Base-by-base conservation (phyloP, 495 filamentous ascomycete species). In the Paragyromitra xinjiangensis region DNA sequence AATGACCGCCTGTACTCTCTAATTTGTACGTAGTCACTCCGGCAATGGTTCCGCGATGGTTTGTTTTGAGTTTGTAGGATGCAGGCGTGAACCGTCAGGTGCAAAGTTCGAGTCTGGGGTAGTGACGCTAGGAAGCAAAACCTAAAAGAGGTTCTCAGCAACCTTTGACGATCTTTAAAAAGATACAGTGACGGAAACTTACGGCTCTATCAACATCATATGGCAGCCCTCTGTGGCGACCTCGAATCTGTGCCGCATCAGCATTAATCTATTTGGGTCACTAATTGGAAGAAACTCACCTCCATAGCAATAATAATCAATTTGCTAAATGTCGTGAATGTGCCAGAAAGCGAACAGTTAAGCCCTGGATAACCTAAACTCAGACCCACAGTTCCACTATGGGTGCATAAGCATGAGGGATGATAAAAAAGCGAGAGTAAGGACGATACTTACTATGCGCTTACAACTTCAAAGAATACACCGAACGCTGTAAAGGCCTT, bases 241-340 rank as follows among this genome's bases (percentile, higher is more conserved):
- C 94, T 80, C 94, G 92, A 58, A 97, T 88, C 65, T 75, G 48
- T 26, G n/a, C 9, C 12, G 12, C 48, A 24, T 75, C n/a, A 71
- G 22, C 19, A 26, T 9, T 24, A 14, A 6, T 37, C 45, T 48
- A 40, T 39, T 11, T 7, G 6, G 6, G 50, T 34, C 29, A 1
- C 1, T n/a, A 1, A 45, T 34, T 12, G 1, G 0, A 26, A 24
- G 12, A 48, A 58, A 45, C 58, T 45, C 16, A 75, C 73, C 85
- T 95, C 91, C 93, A 97, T 96, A 39, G 93, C 92, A 59, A 96
- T 91, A 77, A 98, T 91, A 50, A 98, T 90, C 50, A 98, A 88
- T 80, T 97, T 97, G 34, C 91, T 92, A 14, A 97, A 82, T 9
- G 90, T 87, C 14, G 85, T 87, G 82, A 98, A 97, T 77, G 96